Base-by-base conservation (phyloP, 2,329 filamentous ascomycete genomes). In the Zymoseptoria tritici region DNA sequence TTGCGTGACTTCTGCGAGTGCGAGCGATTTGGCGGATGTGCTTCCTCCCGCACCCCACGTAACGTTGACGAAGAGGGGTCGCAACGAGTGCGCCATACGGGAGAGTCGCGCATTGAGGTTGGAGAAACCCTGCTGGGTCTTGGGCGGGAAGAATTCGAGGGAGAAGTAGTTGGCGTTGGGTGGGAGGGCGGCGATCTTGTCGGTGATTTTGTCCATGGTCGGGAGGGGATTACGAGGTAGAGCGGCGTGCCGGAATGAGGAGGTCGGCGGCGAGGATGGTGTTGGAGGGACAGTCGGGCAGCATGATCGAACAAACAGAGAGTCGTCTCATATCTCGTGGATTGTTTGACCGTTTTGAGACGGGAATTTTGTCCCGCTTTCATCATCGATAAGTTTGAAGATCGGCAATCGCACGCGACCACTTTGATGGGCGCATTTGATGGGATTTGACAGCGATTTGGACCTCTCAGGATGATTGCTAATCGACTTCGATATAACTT, bases 101-200 rank as follows among this genome's bases (percentile, higher is more conserved):
- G 95, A 89, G 60, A 99, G 85, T 72, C 94, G 91, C 65, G 90
- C 89, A 73, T 93, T 89, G 58, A 99, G 85, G 75, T 99, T 99
- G 64, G 90, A 88, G 70, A 94, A 95, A 66, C 94, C 94, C 86
- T 96, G 96, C 62, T 88, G 83, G 53, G 94, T 99, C 80, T 97
- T 99, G 64, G 94, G 94, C 67, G 94, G 94, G 79, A 99, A 99
- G 85, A 99, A 99, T 79, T 99, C 94, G 76, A 97, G 87, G 54
- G 94, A 97, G 78, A 96, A 96, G 80, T 94, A 97, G 73, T 84
- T 86, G 66, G 85, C 84, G 75, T 90, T 85, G 65, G 87, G 83
- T 75, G 90, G 89, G 78, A 99, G 79, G 62, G 91, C 90, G 77
- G 90, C 89, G 73, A 97, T 93, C 81, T 96, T 96, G 81, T 95